These are phyloP conservation scores for Tritrichomonas foetus DNA, from an alignment of 208 protist genomes.

Conservation along the genomic window DNA sequence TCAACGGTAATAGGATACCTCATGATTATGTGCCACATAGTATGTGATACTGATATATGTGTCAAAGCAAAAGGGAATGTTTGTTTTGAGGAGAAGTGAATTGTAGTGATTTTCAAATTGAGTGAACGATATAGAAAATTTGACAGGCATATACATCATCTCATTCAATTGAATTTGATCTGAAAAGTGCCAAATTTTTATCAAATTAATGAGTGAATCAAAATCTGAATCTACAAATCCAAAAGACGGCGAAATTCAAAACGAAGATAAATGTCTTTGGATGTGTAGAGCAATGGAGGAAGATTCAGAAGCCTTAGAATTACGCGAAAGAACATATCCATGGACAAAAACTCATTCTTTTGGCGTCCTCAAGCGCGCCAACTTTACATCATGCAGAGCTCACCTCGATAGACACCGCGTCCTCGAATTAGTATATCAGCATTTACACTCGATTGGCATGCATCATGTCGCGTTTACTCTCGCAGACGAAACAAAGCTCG, in stretches of 20 bases:
- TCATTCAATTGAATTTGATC: too few species aligned
- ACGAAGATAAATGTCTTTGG: background rate
- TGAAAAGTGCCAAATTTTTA: too few species aligned
- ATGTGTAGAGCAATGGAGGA: background rate
- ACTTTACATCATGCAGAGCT: background rate
- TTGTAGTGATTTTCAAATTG: too few species aligned
- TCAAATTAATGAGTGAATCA: too few species aligned
- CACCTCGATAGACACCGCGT: background rate
- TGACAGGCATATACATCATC: too few species aligned
- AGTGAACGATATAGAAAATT: too few species aligned
- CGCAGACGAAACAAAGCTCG: background rate
- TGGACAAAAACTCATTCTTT: background rate
- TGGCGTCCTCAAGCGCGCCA: background rate
- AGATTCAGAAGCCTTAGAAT: background rate
- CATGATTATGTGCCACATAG: too few species aligned
- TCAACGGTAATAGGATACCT: too few species aligned
- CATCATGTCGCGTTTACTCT: background rate
- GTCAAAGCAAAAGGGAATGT: too few species aligned
- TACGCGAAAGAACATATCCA: background rate
- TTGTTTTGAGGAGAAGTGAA: too few species aligned
- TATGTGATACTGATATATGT: too few species aligned
- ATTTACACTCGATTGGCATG: slow-evolving; percentile 19
- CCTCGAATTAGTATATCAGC: background rate
- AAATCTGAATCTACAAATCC: too few species aligned
- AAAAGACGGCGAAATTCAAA: background rate